Percentiles rank a stretch among this genome's conserved stretches.
Conservation (phyloP, 2,329 filamentous ascomycete genomes). For the Cladorrhinum sp. region DNA sequence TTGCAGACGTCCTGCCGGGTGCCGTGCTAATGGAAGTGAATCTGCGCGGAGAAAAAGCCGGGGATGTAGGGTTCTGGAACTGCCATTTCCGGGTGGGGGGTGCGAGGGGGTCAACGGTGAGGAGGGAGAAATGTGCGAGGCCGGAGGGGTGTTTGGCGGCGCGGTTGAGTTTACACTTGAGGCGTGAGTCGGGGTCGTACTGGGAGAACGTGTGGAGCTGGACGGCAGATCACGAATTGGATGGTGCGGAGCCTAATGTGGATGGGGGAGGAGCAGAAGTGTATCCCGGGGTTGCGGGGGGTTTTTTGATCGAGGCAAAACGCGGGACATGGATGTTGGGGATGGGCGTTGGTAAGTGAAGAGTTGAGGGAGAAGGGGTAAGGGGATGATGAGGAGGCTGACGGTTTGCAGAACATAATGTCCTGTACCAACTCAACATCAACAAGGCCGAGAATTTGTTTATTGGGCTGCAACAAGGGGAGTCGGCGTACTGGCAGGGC, state of each 20-base stretch:
- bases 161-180: conserved; percentile 40
- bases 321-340: conserved; percentile 15
- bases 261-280: too few species aligned
- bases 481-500: conserved; percentile 43
- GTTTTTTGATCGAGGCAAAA: conserved; percentile 9
- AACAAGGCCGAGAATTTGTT: conserved; percentile 44
- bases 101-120: conserved; percentile 53
- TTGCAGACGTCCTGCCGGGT: conserved; percentile 52
- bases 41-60: conserved; percentile 40
- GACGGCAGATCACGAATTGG: conserved; percentile 57
- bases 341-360: conserved; percentile 9
- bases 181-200: conserved; percentile 43
- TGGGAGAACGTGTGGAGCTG: conserved; percentile 59
- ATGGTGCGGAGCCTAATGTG: background rate
- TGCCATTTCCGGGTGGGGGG: conserved; percentile 72
- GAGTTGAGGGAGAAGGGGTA: background rate
- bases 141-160: conserved; percentile 41
- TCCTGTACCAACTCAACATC: conserved; percentile 51
- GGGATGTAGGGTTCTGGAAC: conserved; percentile 57
- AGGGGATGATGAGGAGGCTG: background rate
- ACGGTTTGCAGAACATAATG: conserved; percentile 6
- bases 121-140: conserved; percentile 55
- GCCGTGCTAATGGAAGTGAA: conserved; percentile 72
- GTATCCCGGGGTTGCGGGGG: conserved; percentile 3
- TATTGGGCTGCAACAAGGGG: conserved; percentile 43